phyloP scores from a whole-genome alignment of 345 rosid genomes.

The Corymbia maculata region DNA sequence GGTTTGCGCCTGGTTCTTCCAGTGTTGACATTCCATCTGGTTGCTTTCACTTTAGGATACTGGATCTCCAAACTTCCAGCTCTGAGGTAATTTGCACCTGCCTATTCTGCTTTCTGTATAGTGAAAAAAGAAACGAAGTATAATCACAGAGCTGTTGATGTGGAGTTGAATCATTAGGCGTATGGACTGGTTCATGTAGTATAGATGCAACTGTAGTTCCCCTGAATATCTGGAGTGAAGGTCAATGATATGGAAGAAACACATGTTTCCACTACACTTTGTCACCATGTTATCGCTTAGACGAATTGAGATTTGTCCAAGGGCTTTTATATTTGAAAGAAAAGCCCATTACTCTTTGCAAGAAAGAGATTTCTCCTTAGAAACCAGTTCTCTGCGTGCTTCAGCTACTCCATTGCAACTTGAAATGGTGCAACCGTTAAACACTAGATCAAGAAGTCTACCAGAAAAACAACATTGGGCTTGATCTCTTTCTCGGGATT shows the following conservation, averaged over 20 bases:
- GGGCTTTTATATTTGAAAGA: neutral
- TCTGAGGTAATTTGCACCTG: conserved; percentile 35
- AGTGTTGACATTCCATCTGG: conserved; percentile 62
- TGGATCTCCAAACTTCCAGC: conserved; percentile 79
- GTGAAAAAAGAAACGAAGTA: neutral
- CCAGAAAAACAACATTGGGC: neutral
- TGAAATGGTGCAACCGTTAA: neutral
- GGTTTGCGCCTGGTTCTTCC: conserved; percentile 75
- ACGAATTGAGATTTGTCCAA: neutral
- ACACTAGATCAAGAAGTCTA: neutral
- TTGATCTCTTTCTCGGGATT: neutral
- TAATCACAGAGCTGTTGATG: neutral
- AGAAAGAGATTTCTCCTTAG: neutral
- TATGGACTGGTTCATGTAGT: neutral
- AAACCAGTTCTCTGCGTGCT: neutral
- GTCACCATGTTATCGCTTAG: neutral
- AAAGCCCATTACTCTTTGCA: neutral
- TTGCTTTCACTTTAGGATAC: conserved; percentile 73
- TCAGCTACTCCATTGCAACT: neutral
- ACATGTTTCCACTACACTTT: neutral
- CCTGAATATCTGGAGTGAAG: neutral
- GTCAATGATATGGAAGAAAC: neutral
- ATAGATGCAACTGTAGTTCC: neutral
- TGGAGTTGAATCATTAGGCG: neutral
- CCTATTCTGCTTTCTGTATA: neutral